phyloP scores from a whole-genome alignment of 352 stramenopile species.

The Phytophthora citrophthora region DNA sequence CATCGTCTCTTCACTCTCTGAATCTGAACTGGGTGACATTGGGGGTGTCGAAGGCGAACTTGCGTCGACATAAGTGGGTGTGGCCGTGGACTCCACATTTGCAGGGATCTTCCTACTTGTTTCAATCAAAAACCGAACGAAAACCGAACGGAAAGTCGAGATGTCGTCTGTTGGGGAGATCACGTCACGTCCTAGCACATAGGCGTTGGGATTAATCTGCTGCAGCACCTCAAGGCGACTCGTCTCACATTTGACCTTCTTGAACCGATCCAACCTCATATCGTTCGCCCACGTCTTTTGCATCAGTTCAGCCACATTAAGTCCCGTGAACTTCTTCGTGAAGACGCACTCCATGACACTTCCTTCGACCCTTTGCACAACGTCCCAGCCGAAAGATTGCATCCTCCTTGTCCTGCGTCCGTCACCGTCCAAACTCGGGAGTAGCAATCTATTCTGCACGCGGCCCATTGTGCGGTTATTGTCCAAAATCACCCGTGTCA shows the following conservation, averaged over 20 bases:
- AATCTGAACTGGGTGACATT: slow-evolving; percentile 20
- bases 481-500: slow-evolving; percentile 48
- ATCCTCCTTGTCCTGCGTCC: slow-evolving; percentile 14
- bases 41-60: slow-evolving; percentile 21
- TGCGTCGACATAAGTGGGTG: slow-evolving; percentile 28
- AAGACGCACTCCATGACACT: slow-evolving; percentile 54
- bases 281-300: slow-evolving; percentile 52
- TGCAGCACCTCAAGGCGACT: slow-evolving; percentile 49
- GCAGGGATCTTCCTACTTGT: slow-evolving; percentile 20
- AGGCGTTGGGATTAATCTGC: slow-evolving; percentile 41
- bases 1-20: slow-evolving; percentile 15
- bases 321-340: slow-evolving; percentile 44
- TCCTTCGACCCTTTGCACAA: slow-evolving; percentile 38
- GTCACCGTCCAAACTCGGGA: slow-evolving; percentile 7
- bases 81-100: slow-evolving; percentile 15
- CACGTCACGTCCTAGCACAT: slow-evolving; percentile 52
- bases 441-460: slow-evolving; percentile 41
- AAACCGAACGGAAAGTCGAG: slow-evolving; percentile 48
- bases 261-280: slow-evolving; percentile 45
- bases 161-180: slow-evolving; percentile 39
- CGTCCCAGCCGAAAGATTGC: slow-evolving; percentile 50
- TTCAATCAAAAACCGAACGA: slow-evolving; percentile 51
- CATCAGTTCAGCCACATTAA: slow-evolving; percentile 42
- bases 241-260: slow-evolving; percentile 57
- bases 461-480: slow-evolving; percentile 38